These are phyloP conservation scores for Leucaena leucocephala DNA, from an alignment of 306 rosid genomes.

Conservation along the genomic window DNA sequence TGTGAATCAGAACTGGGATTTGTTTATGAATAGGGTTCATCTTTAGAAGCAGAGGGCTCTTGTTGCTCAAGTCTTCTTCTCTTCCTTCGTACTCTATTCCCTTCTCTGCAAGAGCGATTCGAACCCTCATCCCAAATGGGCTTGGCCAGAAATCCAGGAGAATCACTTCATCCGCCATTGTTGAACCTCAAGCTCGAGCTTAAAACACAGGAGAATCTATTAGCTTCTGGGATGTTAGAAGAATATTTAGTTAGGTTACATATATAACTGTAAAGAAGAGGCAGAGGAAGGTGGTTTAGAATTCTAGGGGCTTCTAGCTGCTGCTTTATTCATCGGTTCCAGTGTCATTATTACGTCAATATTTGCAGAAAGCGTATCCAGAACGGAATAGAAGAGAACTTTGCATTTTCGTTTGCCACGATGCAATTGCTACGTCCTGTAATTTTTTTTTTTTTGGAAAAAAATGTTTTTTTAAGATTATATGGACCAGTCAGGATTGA, in stretches of 20 bases:
- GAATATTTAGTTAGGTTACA: background rate
- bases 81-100: conserved; percentile 37
- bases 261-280: background rate
- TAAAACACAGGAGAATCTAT: background rate
- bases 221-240: background rate
- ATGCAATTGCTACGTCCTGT: background rate
- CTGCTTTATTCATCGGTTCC: background rate
- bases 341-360: background rate
- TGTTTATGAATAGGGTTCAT: conserved; percentile 41
- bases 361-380: background rate
- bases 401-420: background rate
- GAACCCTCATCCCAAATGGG: conserved; percentile 36
- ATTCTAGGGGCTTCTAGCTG: background rate
- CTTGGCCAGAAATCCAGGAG: conserved; percentile 44
- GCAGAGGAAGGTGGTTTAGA: background rate
- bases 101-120: conserved; percentile 40
- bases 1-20: conserved; percentile 39
- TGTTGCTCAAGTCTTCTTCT: conserved; percentile 35
- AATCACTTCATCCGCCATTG: conserved; percentile 43
- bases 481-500: no score
- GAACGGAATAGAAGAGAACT: background rate
- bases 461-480: no score
- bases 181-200: no score
- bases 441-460: no score
- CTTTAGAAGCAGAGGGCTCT: conserved; percentile 34